Percentiles rank a stretch among this genome's conserved stretches.
These are phyloP conservation scores for Dittrichia graveolens DNA, from an alignment of 129 eudicot species.

Conservation along the genomic window DNA sequence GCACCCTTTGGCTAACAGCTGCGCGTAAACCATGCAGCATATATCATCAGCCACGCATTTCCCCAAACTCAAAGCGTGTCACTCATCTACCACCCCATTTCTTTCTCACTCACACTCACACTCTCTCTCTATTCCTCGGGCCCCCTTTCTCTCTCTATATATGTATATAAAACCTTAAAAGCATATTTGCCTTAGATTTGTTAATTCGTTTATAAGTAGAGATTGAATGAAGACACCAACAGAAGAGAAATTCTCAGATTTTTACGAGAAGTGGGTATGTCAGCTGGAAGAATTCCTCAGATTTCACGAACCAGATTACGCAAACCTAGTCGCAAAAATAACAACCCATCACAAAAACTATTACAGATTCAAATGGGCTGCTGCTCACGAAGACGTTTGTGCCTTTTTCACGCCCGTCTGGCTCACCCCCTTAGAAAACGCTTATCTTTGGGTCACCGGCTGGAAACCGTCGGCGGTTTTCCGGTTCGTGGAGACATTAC, in stretches of 20 bases:
- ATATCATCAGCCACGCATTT: slow-evolving; percentile 50
- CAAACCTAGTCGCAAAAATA: slow-evolving; percentile 46
- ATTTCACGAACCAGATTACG: slow-evolving; percentile 16
- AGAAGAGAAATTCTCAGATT: slow-evolving; percentile 54
- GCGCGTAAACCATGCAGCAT: slow-evolving; percentile 51
- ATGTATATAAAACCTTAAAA: slow-evolving; percentile 18
- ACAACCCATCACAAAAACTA: slow-evolving; percentile 79
- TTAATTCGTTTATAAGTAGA: not conserved
- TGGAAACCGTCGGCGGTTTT: slow-evolving; percentile 82
- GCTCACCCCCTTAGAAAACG: slow-evolving; percentile 60
- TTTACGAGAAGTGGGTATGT: slow-evolving; percentile 59
- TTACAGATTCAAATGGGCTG: slow-evolving; percentile 72
- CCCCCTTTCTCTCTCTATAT: not conserved
- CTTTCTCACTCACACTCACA: slow-evolving; percentile 9
- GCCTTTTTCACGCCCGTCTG: slow-evolving; percentile 59
- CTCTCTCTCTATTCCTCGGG: not conserved
- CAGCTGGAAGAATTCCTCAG: slow-evolving; percentile 51
- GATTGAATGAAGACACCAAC: slow-evolving; percentile 33
- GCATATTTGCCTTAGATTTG: not conserved
- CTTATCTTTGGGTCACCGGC: slow-evolving; percentile 73
- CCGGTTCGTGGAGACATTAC: slow-evolving; percentile 45
- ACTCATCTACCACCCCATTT: slow-evolving; percentile 22
- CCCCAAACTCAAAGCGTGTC: slow-evolving; percentile 48
- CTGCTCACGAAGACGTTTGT: slow-evolving; percentile 64
- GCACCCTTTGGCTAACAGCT: slow-evolving; percentile 33